Conservation (phyloP, 768 basidiomycete species). For the Pleurotus platypus region DNA sequence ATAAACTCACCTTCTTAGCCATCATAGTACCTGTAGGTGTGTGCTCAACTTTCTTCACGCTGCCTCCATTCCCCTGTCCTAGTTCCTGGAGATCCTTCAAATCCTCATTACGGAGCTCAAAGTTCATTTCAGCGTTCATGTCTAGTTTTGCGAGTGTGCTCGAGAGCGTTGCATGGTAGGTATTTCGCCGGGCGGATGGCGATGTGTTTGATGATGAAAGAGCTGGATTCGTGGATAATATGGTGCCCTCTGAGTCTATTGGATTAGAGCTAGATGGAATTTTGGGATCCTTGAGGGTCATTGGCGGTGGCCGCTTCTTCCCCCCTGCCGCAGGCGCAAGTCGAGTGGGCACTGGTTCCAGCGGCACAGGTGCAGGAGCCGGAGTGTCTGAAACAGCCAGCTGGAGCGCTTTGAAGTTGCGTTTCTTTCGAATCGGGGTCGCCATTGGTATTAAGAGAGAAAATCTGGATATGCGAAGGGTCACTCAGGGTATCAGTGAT, state of each 20-base stretch:
- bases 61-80: slow-evolving; percentile 95
- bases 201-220: slow-evolving; percentile 48
- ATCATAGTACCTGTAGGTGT: slow-evolving; percentile 87
- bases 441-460: slow-evolving; percentile 25
- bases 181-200: slow-evolving; percentile 56
- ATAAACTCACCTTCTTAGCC: slow-evolving; percentile 87
- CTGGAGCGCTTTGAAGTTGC: slow-evolving; percentile 86
- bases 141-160: slow-evolving; percentile 86
- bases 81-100: slow-evolving; percentile 87
- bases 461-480: neutral
- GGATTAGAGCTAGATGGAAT: slow-evolving; percentile 37
- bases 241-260: slow-evolving; percentile 23
- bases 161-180: slow-evolving; percentile 76
- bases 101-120: slow-evolving; percentile 84
- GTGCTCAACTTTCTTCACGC: slow-evolving; percentile 95
- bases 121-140: slow-evolving; percentile 81
- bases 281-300: slow-evolving; percentile 75
- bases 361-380: slow-evolving; percentile 27
- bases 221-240: slow-evolving; percentile 33
- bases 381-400: slow-evolving; percentile 54
- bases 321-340: slow-evolving; percentile 46
- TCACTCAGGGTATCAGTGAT: neutral
- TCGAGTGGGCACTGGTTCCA: slow-evolving; percentile 43
- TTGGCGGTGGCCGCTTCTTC: slow-evolving; percentile 80
- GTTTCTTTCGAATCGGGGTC: slow-evolving; percentile 81